These are phyloP conservation scores for Teratosphaeria nubilosa DNA, from an alignment of 2,329 filamentous ascomycete genomes.

Conservation along the genomic window DNA sequence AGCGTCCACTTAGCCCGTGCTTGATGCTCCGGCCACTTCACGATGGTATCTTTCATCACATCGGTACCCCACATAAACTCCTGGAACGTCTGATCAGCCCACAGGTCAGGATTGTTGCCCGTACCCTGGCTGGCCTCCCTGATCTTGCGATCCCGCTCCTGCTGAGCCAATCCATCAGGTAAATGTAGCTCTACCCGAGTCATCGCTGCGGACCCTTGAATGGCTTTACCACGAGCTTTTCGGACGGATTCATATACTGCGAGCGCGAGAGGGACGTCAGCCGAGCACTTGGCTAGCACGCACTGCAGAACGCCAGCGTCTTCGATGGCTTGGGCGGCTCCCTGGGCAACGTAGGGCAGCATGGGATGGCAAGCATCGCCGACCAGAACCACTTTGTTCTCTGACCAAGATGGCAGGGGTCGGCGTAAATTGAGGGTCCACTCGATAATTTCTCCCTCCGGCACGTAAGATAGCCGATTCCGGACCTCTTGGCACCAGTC, in stretches of 20 bases:
- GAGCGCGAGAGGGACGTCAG: not conserved
- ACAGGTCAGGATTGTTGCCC: conserved; percentile 8
- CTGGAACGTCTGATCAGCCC: conserved; percentile 7
- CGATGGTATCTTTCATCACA: conserved; percentile 7
- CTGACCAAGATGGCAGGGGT: conserved; percentile 27
- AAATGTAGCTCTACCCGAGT: conserved; percentile 27
- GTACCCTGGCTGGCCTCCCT: conserved; percentile 3
- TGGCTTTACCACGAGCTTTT: not conserved
- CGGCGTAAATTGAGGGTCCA: conserved; percentile 29
- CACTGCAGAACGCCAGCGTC: conserved; percentile 48
- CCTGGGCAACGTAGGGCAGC: conserved; percentile 57
- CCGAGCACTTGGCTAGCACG: conserved; percentile 4
- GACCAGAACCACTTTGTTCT: conserved; percentile 35
- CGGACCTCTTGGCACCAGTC: conserved; percentile 52
- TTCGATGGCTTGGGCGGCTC: conserved; percentile 59
- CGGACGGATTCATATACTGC: not conserved
- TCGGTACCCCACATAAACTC: conserved; percentile 9
- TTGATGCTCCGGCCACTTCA: conserved; percentile 8
- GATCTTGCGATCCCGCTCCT: conserved; percentile 9
- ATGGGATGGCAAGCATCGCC: conserved; percentile 60
- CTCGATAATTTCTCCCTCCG: conserved; percentile 39
- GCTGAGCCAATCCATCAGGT: conserved; percentile 9
- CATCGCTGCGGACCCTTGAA: conserved; percentile 25
- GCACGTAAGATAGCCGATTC: conserved; percentile 50
- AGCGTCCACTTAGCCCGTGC: conserved; percentile 7